phyloP scores from a whole-genome alignment of 768 basidiomycete species.

The Collybiopsis luxurians region DNA sequence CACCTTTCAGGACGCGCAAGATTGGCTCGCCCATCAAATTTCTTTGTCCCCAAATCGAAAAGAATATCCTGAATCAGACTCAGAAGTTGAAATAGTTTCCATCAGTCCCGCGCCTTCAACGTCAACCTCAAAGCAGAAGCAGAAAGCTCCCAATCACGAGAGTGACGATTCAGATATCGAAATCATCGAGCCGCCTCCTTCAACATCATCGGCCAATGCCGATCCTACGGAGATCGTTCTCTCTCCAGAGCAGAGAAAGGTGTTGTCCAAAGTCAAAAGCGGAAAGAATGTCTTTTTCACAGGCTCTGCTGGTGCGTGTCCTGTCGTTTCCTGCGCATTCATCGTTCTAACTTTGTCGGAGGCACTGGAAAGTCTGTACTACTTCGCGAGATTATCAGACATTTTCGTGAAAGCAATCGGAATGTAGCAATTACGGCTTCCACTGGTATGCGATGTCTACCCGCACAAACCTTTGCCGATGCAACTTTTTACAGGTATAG shows the following conservation, averaged over 20 bases:
- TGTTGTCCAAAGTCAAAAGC: conserved; percentile 51
- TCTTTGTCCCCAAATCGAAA: not conserved
- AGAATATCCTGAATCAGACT: not conserved
- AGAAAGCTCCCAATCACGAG: not conserved
- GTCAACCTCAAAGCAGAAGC: not conserved
- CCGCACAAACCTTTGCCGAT: not conserved
- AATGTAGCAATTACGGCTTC: conserved; percentile 76
- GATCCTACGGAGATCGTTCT: conserved; percentile 28
- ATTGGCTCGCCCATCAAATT: conserved; percentile 42
- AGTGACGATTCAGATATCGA: conserved; percentile 13
- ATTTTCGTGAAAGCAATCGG: conserved; percentile 34
- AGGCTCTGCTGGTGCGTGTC: conserved; percentile 67
- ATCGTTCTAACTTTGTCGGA: conserved; percentile 17
- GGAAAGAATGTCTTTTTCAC: conserved; percentile 81
- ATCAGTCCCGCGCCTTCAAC: not conserved
- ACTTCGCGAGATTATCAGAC: conserved; percentile 67
- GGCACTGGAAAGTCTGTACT: conserved; percentile 86
- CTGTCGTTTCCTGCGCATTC: not conserved
- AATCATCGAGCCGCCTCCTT: conserved; percentile 2
- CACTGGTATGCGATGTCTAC: conserved; percentile 33
- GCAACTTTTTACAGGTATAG: conserved; percentile 40
- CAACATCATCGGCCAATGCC: not conserved
- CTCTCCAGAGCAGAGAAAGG: conserved; percentile 49
- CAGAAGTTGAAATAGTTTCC: not conserved
- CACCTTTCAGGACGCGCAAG: conserved; percentile 41